Conservation (phyloP, 176 grass and related monocot species). For the Lolium rigidum region DNA sequence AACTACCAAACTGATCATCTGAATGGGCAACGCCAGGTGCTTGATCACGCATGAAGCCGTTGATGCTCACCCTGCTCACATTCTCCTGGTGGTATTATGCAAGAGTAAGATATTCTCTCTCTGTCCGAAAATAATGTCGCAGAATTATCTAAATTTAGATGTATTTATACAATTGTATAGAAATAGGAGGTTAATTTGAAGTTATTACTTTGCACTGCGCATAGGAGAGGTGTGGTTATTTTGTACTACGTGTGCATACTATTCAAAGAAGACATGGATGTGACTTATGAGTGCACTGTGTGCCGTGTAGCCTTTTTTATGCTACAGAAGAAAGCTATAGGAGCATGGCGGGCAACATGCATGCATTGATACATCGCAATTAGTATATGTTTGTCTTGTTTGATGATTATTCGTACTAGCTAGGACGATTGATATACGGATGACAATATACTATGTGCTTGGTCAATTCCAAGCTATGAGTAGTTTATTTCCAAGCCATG, state of each 20-base stretch:
- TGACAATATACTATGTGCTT: background rate
- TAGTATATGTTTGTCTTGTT: background rate
- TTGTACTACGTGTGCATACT: background rate
- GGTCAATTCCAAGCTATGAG: background rate
- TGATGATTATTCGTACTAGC: background rate
- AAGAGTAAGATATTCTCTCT: background rate
- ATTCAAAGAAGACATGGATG: background rate
- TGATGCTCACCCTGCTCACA: conserved; percentile 23
- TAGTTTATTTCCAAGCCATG: background rate
- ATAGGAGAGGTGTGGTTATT: no score
- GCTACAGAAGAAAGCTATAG: background rate
- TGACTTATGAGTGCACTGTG: conserved; percentile 3
- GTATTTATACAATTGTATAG: no score
- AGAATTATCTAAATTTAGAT: no score
- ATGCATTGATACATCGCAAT: background rate
- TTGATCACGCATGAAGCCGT: conserved; percentile 34
- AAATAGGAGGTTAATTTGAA: no score
- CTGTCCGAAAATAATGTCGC: no score
- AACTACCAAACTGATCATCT: conserved; percentile 22
- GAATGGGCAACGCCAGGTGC: background rate
- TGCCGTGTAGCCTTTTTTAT: background rate
- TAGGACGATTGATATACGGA: background rate
- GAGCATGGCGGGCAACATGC: conserved; percentile 16
- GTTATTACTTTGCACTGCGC: no score
- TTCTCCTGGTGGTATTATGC: conserved; percentile 23